Evolutionary conservation across 805 yeast species (phyloP), one percentile per base, ranked within the genome.

Genomic region (Deakozyma indianensis): DNA sequence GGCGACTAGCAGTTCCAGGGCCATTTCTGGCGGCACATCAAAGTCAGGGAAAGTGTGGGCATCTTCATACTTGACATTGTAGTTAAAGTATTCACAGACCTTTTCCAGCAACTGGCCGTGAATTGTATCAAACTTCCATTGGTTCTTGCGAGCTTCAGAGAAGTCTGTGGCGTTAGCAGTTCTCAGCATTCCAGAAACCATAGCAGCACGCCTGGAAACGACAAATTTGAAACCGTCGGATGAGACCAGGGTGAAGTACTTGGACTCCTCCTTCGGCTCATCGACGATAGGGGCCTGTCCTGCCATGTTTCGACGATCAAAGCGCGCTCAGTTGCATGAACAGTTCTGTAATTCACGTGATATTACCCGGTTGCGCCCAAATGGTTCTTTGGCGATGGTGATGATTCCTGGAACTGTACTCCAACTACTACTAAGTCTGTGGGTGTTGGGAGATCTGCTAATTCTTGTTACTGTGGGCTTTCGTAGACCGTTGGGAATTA

Each of bases 21-120:
- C 95, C 76, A 90, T 74, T 53, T 86, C 96, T 0, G 96, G 88
- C 1, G 97, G 96, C 2, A 92, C 77, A 29, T 83, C 82, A 62
- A 92, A 92, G 46, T 83, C 92, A 0, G 95, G 95, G 4, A 83
- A 75, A 43, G 75, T 79, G 3, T 74, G 76, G 4, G 47, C 53
- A 22, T 62, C 64, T 50, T 70, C 75, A 58, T 83, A 84, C 53
- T 83, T 80, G 48, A 71, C 60, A 54, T 83, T 77, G 57, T 83
- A 88, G 58, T 83, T 78, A 27, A 90, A 63, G 54, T 92, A 90
- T 54, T 90, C 96, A 38, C 84, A 81, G 9, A 90, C 79, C 54
- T 85, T 83, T 50, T 78, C 83, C 41, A 92, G 65, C 20, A 87
- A 70, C 27, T 73, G 73, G 0, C 83, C 81, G 48, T 82, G 83